Evolutionary conservation across 305 asterid genomes (phyloP), one percentile per base, ranked within the genome.

Genomic region (Andrographis paniculata): DNA sequence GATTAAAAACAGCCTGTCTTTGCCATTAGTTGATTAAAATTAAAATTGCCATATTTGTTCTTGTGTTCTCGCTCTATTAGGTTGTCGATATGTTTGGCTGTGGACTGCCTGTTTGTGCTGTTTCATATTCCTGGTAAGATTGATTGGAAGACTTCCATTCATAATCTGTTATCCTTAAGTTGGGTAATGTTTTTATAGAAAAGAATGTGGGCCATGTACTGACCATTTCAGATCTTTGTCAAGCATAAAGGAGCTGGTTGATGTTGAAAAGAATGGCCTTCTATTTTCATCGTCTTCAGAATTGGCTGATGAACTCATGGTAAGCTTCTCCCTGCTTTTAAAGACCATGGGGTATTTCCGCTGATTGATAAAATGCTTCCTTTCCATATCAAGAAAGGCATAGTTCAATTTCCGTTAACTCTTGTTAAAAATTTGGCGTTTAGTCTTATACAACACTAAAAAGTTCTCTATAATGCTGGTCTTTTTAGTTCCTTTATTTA

Each of bases 41-140:
- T 24, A 33, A 46, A 59, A 39, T 53, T n/a, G n/a, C 17, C 20
- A 14, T 40, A 24, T 17, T n/a, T 9, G 42, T 62, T 45, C 39
- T 33, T 45, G 67, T 40, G 21, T 46, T 44, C 42, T 56, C 47
- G 55, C 55, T 55, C 37, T 20, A 22, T 38, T 62, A 89, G 98
- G 95, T 91, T 57, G 96, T 91, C 46, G 99, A 91, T 71, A 91
- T 80, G 95, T 91, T 83, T 65, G 99, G 99, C 65, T 83, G 99
- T 68, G 96, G 99, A 46, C 69, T 91, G 50, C 96, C 96, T 3
- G 95, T 91, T 56, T 91, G 95, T 74, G 96, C 93, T 43, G 93
- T 87, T 72, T 91, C 96, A 48, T 91, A 91, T 72, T 87, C 96
- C 58, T 87, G 99, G 99, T 91, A 74, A 68, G 79, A 60, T 57